These are phyloP conservation scores for Xylaria sp. DNA, from an alignment of 495 filamentous ascomycete species.

Conservation along the genomic window DNA sequence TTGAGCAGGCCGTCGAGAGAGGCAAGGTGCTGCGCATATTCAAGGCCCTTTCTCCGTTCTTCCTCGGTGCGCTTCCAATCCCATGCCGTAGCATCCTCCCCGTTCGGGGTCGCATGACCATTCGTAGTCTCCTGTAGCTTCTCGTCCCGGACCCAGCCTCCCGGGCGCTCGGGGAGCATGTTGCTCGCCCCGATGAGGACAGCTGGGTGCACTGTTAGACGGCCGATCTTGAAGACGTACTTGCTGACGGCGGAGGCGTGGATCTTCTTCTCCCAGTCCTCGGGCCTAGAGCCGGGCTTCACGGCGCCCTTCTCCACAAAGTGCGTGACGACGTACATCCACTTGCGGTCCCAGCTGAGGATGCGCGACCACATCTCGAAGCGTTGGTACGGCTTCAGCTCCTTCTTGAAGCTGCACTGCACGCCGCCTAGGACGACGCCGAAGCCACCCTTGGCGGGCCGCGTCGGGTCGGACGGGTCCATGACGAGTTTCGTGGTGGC, in stretches of 20 bases:
- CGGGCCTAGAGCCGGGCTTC: slow-evolving; percentile 48
- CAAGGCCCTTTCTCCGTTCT: slow-evolving; percentile 54
- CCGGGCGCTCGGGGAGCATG: slow-evolving; percentile 67
- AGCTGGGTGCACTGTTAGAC: slow-evolving; percentile 85
- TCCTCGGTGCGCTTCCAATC: slow-evolving; percentile 57
- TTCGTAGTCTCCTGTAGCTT: slow-evolving; percentile 8
- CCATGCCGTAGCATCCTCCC: slow-evolving; percentile 46
- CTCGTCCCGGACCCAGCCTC: slow-evolving; percentile 54
- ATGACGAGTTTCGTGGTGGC: slow-evolving; percentile 48
- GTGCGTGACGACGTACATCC: slow-evolving; percentile 58
- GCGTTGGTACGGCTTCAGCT: slow-evolving; percentile 70
- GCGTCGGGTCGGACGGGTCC: slow-evolving; percentile 45
- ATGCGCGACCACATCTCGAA: slow-evolving; percentile 79
- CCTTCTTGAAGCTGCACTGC: slow-evolving; percentile 68
- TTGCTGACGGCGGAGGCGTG: slow-evolving; percentile 61
- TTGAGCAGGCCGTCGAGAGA: slow-evolving; percentile 56
- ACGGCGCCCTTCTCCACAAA: slow-evolving; percentile 61
- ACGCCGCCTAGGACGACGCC: slow-evolving; percentile 73
- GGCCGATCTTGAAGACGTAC: slow-evolving; percentile 72
- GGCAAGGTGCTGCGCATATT: slow-evolving; percentile 57
- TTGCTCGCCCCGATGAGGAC: slow-evolving; percentile 71
- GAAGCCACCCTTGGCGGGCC: slow-evolving; percentile 48
- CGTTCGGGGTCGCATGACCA: slow-evolving; percentile 38
- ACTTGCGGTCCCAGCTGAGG: slow-evolving; percentile 71
- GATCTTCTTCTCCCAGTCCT: slow-evolving; percentile 49